Conservation (phyloP, 805 yeast genomes). For the Myxozyma mucilagina region DNA sequence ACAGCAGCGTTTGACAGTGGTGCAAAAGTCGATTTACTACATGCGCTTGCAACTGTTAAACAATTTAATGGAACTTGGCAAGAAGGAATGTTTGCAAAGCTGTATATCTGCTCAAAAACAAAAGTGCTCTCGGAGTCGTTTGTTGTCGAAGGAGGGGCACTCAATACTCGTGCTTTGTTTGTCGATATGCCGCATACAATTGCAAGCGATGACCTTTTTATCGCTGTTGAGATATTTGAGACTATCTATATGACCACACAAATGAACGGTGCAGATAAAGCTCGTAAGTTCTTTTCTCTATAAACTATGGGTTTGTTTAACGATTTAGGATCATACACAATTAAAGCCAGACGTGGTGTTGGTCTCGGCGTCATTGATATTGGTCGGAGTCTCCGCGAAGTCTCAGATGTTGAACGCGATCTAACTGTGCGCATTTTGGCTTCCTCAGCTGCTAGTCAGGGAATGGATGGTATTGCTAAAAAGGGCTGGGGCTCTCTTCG, state of each 20-base stretch:
- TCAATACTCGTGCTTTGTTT: conserved; percentile 55
- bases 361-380: conserved; percentile 89
- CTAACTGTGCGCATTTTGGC: conserved; percentile 72
- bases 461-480: conserved; percentile 34
- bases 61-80: conserved; percentile 38
- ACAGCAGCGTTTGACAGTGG: background rate
- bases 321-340: conserved; percentile 12
- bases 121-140: conserved; percentile 77
- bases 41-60: conserved; percentile 74
- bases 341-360: conserved; percentile 64
- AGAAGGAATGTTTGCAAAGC: conserved; percentile 48
- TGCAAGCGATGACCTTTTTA: conserved; percentile 63
- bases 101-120: conserved; percentile 61
- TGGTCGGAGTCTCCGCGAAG: conserved; percentile 69
- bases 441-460: conserved; percentile 41
- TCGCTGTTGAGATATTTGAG: conserved; percentile 76
- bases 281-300: background rate
- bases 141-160: conserved; percentile 49
- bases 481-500: conserved; percentile 88
- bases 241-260: conserved; percentile 22
- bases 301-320: too few species aligned
- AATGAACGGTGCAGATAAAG: conserved; percentile 1
- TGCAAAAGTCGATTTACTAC: conserved; percentile 47
- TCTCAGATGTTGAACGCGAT: conserved; percentile 64
- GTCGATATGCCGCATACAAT: conserved; percentile 66